Evolutionary conservation across 1,284 basidiomycete species (phyloP), one percentile per base, ranked within the genome.

Genomic region (Ganoderma leucocontextum): DNA sequence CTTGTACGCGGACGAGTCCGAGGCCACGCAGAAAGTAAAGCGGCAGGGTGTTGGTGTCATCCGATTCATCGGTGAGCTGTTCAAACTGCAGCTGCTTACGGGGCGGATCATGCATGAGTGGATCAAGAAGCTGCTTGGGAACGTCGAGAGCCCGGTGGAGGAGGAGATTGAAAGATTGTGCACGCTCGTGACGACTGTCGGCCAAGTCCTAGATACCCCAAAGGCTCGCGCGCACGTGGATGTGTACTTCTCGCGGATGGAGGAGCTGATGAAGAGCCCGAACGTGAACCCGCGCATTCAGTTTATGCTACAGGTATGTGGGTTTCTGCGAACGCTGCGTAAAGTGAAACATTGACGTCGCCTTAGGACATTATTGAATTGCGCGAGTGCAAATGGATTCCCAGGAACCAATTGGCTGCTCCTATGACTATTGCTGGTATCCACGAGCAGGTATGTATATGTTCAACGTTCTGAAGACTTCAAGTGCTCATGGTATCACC

Each of bases 151-250:
- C 77, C 97, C 97, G 0, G 96, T 98, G 78, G 97, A 99, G 82
- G 97, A 98, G 82, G 96, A 99, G 78, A 94, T 99, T 74, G 97
- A 99, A 85, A 95, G 93, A 60, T 88, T 98, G 71, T 98, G 95
- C 87, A 96, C 96, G 81, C 87, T 99, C 64, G 82, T 99, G 70
- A 89, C 91, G 53, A 99, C 96, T 7, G 95, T 98, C 67, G 97
- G 97, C 63, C 85, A 86, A 69, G 84, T 89, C 52, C 88, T 98
- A 69, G 97, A 99, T 78, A 89, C 89, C 0, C 80, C 82, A 22
- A 96, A 95, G 84, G 94, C 94, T 55, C 87, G 88, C 61, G 89
- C 87, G 19, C 92, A 95, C 76, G 94, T 99, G 89, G 92, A 95
- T 75, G 91, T 97, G 55, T 98, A 98, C 86, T 98, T 99, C 84